Evolutionary conservation across 495 filamentous ascomycete genomes (phyloP), one percentile per base, ranked within the genome.

Genomic region (Aspergillus saccharolyticus): DNA sequence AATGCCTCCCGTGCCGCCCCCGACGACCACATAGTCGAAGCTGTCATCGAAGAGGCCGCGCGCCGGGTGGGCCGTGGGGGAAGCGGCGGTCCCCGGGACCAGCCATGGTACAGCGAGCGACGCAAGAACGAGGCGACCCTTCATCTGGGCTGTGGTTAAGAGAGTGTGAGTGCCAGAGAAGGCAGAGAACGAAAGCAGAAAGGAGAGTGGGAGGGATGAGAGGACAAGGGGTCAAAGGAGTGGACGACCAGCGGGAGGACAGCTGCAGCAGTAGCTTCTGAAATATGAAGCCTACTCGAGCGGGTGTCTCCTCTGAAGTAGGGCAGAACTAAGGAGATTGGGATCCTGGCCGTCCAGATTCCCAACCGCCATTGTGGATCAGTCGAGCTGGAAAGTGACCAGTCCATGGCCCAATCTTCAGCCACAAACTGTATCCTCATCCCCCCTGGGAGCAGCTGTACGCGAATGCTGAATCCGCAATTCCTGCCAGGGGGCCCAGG

Each of bases 11-110:
- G 71, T 85, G 3, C 83, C 83, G 28, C 82, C 83, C 9, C 83
- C 83, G 1, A 84, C 74, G 6, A 85, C 66, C 9, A 81, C 66
- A 58, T 81, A 82, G 55, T 81, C 78, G 44, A 82, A 84, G 10
- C 30, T 21, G 16, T 6, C 8, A 48, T 43, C 19, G 10, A 21
- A 39, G 17, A 20, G 24, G 16, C 21, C 22, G 39, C 25, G 48
- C 43, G 33, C 25, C 9, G 25, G 53, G 22, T 25, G 10, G 5
- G 4, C 8, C 4, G n/a, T 16, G 22, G 47, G 21, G 15, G 10
- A 17, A 28, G 47, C 47, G 22, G 28, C 22, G 47, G 47, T 50
- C 22, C 22, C 47, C 22, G 47, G 6, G 47, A 50, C 47, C 47
- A 54, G 20, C 42, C 42, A 17, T 24, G 46, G 53, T 43, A 54